phyloP scores from a whole-genome alignment of 208 protist species.

The Leishmania martiniquensis region DNA sequence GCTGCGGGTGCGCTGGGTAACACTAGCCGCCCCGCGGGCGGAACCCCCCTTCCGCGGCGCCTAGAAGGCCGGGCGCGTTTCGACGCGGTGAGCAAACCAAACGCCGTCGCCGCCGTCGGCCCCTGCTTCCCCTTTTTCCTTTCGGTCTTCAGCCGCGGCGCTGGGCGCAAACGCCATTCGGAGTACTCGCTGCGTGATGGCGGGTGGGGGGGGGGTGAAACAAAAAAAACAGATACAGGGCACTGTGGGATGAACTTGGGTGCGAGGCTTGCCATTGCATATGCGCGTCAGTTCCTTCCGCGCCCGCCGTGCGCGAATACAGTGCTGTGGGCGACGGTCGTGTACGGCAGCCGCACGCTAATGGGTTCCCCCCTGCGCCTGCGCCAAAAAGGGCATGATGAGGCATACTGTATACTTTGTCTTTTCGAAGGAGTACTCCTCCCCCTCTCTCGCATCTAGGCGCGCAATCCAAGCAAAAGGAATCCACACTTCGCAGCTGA shows the following conservation, averaged over 20 bases:
- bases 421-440: neutral
- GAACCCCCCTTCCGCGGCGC: neutral
- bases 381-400: neutral
- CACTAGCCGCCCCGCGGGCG: neutral
- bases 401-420: neutral
- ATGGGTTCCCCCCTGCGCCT: neutral
- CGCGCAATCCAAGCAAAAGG: neutral
- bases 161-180: neutral
- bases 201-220: neutral
- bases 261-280: too few relatives aligned
- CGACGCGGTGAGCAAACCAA: conserved; percentile 17
- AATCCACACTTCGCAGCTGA: neutral
- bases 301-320: neutral
- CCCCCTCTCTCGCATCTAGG: neutral
- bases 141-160: neutral
- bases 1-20: too few relatives aligned
- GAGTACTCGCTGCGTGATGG: neutral
- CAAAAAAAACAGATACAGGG: neutral
- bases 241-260: neutral
- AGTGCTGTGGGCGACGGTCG: neutral
- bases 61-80: conserved; percentile 2
- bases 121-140: conserved; percentile 11
- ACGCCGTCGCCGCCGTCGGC: conserved; percentile 28
- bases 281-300: neutral
- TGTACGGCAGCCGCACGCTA: neutral